A percentile compares a stretch with the other conserved stretches of the same genome.
These are phyloP conservation scores for Triglochin maritima DNA, from an alignment of 106 monocot genomes.

Conservation along the genomic window DNA sequence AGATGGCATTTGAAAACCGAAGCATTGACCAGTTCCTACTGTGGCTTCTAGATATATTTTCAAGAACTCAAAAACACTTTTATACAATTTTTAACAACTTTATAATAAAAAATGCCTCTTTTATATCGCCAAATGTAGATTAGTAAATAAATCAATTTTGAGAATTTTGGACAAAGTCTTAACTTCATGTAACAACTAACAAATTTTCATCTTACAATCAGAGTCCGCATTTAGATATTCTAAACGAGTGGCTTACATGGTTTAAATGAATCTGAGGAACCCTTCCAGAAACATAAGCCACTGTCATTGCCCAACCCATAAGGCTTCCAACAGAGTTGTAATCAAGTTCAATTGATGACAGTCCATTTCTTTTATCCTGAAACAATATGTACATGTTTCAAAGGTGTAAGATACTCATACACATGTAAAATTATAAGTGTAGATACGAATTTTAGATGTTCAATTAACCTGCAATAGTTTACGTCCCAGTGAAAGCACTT, in stretches of 20 bases:
- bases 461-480: constrained; percentile 54
- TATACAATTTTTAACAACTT: not conserved
- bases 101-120: not conserved
- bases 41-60: too few relatives aligned
- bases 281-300: constrained; percentile 77
- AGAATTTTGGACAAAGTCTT: not conserved
- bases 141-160: not conserved
- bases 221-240: not conserved
- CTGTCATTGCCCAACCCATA: constrained; percentile 92
- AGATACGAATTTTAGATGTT: not conserved
- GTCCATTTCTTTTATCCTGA: constrained; percentile 10
- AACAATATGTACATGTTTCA: not conserved
- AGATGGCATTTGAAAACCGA: too few relatives aligned
- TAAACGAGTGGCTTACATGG: constrained; percentile 27
- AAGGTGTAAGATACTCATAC: not conserved
- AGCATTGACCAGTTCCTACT: too few relatives aligned
- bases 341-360: constrained; percentile 6
- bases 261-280: constrained; percentile 84
- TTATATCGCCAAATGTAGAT: too few relatives aligned
- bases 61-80: not conserved
- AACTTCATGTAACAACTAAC: not conserved
- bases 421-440: not conserved
- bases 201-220: not conserved
- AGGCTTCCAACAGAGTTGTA: constrained; percentile 27
- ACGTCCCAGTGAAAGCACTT: constrained; percentile 44